phyloP scores from a whole-genome alignment of 2,329 filamentous ascomycete species.

The Calonectria montana region DNA sequence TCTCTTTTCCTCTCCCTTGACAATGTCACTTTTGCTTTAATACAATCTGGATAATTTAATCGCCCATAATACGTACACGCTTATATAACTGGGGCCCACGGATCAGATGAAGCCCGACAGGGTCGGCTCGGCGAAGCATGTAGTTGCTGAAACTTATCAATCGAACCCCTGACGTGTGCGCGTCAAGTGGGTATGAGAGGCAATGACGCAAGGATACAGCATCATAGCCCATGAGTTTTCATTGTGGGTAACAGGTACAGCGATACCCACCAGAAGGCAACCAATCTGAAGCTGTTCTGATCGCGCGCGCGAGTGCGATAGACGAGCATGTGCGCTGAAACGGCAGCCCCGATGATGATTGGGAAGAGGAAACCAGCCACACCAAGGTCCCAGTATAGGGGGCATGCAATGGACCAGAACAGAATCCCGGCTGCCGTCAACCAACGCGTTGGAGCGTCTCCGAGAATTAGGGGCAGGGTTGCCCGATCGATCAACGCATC shows the following conservation, averaged over 20 bases:
- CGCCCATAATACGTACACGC: background rate
- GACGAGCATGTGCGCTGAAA: background rate
- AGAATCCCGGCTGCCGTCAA: background rate
- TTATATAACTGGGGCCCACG: background rate
- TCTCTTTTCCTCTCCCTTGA: background rate
- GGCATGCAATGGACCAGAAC: background rate
- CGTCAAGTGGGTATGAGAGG: background rate
- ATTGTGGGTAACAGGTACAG: background rate
- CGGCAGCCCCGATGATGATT: background rate
- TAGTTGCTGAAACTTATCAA: background rate
- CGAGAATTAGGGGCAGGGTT: conserved; percentile 37
- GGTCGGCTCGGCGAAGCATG: background rate
- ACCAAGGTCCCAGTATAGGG: background rate
- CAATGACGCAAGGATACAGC: background rate
- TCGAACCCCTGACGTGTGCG: background rate
- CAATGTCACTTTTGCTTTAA: background rate
- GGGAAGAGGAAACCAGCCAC: background rate
- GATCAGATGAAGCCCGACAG: background rate
- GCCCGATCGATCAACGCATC: conserved; percentile 36
- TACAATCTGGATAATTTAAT: background rate
- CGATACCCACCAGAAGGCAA: background rate
- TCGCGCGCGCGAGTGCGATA: background rate
- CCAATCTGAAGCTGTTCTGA: background rate
- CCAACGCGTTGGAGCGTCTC: background rate
- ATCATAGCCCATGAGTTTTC: background rate